Percentiles rank a stretch among this genome's conserved stretches.
phyloP scores from a whole-genome alignment of 208 protist genomes.

The Leishmania mexicana region DNA sequence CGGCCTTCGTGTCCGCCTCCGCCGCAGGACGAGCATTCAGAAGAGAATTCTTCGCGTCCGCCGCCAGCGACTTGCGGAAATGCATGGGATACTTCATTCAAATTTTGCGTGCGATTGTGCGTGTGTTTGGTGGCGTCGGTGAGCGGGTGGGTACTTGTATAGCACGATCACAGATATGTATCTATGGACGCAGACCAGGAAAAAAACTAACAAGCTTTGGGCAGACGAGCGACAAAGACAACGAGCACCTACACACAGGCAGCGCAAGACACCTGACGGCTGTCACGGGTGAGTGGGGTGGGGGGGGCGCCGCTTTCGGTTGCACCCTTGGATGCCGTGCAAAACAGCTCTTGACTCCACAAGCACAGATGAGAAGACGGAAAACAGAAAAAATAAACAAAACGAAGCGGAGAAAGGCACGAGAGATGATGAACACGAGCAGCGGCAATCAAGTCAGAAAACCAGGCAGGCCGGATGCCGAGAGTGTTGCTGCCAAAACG shows the following conservation, averaged over 20 bases:
- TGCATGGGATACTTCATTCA: constrained; percentile 23
- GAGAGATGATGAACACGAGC: neutral
- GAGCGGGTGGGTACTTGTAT: neutral
- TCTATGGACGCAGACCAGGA: neutral
- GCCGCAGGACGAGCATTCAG: neutral
- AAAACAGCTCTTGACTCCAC: neutral
- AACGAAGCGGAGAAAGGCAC: neutral
- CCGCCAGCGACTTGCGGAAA: neutral
- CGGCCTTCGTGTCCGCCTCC: neutral
- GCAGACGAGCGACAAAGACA: neutral
- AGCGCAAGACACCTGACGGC: neutral
- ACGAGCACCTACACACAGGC: neutral
- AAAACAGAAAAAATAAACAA: neutral
- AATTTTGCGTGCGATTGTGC: neutral
- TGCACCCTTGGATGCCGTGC: neutral
- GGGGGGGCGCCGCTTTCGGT: neutral
- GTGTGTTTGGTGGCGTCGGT: neutral
- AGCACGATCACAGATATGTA: neutral
- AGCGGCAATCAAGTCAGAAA: neutral
- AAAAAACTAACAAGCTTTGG: neutral
- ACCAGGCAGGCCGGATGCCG: neutral
- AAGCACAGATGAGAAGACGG: neutral
- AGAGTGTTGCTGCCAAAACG: neutral
- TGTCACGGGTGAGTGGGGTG: neutral
- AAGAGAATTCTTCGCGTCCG: neutral